Percentiles rank a stretch among this genome's conserved stretches.
phyloP scores from a whole-genome alignment of 345 rosid genomes.

The Hirschfeldia incana region DNA sequence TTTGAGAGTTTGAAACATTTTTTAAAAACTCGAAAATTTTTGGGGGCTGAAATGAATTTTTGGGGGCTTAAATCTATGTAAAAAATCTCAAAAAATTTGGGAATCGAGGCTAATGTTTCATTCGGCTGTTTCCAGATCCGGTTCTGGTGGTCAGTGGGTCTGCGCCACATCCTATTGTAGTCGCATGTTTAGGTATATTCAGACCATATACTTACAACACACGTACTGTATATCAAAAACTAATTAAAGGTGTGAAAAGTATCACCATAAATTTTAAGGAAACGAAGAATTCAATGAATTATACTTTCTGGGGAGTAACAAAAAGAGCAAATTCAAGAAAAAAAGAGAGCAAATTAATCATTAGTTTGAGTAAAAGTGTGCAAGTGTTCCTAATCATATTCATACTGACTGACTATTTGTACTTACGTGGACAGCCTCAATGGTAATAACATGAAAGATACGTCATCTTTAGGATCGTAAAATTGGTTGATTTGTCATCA shows the following conservation, averaged over 20 bases:
- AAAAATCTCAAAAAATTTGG: too few species aligned
- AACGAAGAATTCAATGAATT: neutral
- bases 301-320: slow-evolving; percentile 3
- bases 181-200: neutral
- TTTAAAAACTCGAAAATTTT: too few species aligned
- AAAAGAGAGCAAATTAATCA: slow-evolving; percentile 6
- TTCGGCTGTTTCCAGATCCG: too few species aligned
- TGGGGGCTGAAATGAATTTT: too few species aligned
- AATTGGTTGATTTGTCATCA: slow-evolving; percentile 7
- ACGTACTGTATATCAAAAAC: neutral
- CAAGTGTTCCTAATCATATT: slow-evolving; percentile 27
- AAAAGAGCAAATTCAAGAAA: neutral
- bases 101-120: too few species aligned
- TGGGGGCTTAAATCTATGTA: too few species aligned
- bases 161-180: slow-evolving; percentile 9
- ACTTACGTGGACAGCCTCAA: slow-evolving; percentile 30
- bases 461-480: slow-evolving; percentile 3
- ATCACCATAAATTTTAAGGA: neutral
- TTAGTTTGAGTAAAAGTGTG: slow-evolving; percentile 28
- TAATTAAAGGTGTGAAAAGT: neutral
- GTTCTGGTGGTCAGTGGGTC: slow-evolving; percentile 19
- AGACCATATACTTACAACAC: neutral
- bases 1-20: too few species aligned
- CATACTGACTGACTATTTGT: slow-evolving; percentile 2
- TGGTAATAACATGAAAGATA: slow-evolving; percentile 3